A percentile compares a stretch with the other conserved stretches of the same genome.
phyloP scores from a whole-genome alignment of 1,139 yeast genomes.

The Yamadazyma mexicana region DNA sequence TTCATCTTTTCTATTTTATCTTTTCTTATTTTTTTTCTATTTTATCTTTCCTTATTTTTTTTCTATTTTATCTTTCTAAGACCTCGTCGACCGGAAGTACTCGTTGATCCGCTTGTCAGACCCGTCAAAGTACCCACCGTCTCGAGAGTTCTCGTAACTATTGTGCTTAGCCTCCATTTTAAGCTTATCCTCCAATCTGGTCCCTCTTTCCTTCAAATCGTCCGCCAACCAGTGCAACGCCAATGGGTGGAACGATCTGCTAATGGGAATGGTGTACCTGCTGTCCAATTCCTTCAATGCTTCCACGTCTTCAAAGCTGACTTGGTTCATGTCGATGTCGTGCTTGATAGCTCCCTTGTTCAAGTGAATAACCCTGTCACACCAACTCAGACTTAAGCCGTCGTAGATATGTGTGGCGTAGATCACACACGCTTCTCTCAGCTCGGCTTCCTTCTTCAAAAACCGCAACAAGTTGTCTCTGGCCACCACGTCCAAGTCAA shows the following conservation, averaged over 20 bases:
- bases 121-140: conserved; percentile 47
- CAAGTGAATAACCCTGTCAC: conserved; percentile 80
- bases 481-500: conserved; percentile 91
- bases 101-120: conserved; percentile 43
- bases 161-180: conserved; percentile 46
- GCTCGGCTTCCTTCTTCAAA: conserved; percentile 65
- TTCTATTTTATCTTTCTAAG: too few species aligned
- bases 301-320: conserved; percentile 21
- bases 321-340: conserved; percentile 22
- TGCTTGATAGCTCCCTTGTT: conserved; percentile 56
- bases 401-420: conserved; percentile 98
- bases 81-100: conserved; percentile 47
- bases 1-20: too few species aligned
- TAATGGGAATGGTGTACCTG: conserved; percentile 33
- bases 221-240: conserved; percentile 63
- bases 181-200: conserved; percentile 50
- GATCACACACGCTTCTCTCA: conserved; percentile 67
- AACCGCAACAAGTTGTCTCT: conserved; percentile 72
- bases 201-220: conserved; percentile 55
- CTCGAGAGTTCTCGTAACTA: conserved; percentile 44
- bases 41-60: too few species aligned
- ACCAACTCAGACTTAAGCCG: conserved; percentile 82
- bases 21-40: too few species aligned
- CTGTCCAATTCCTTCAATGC: conserved; percentile 16
- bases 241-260: conserved; percentile 65